Evolutionary conservation across 306 rosid species (phyloP).

Genomic region (Citrullus colocynthis): DNA sequence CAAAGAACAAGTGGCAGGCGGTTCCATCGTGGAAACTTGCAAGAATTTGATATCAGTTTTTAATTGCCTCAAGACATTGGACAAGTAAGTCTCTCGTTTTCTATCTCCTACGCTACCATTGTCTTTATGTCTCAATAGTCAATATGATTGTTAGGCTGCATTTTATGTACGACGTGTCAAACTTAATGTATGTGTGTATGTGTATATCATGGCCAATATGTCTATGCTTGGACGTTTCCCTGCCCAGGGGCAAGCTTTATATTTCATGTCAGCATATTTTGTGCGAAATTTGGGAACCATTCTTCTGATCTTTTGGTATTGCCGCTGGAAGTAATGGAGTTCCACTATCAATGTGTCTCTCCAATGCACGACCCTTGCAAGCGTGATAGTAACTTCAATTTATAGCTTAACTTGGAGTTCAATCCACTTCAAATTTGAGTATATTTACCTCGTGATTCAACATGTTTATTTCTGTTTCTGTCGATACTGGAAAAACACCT

Average conservation of each 20-base stretch:
- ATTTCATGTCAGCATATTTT: not conserved
- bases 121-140: not conserved
- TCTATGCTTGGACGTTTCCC: not conserved
- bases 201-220: not conserved
- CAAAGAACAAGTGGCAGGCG: conserved; percentile 14
- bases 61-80: conserved; percentile 33
- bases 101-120: conserved; percentile 7
- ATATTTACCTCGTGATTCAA: not conserved
- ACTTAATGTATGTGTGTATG: not conserved
- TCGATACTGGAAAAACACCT: not conserved
- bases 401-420: not conserved
- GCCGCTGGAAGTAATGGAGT: not conserved
- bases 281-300: not conserved
- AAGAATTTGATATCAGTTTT: conserved; percentile 47
- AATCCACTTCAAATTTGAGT: not conserved
- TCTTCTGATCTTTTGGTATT: not conserved
- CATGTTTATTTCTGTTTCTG: not conserved
- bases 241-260: not conserved
- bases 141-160: not conserved
- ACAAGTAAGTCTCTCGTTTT: conserved; percentile 40
- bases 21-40: conserved; percentile 39
- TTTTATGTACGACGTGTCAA: not conserved
- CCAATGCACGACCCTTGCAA: not conserved
- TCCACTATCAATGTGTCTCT: not conserved
- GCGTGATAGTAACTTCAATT: not conserved